Percentiles rank a stretch among this genome's conserved stretches.
Evolutionary conservation across 176 grass and related monocot species (phyloP).

Genomic region (Oryza glumipatula): DNA sequence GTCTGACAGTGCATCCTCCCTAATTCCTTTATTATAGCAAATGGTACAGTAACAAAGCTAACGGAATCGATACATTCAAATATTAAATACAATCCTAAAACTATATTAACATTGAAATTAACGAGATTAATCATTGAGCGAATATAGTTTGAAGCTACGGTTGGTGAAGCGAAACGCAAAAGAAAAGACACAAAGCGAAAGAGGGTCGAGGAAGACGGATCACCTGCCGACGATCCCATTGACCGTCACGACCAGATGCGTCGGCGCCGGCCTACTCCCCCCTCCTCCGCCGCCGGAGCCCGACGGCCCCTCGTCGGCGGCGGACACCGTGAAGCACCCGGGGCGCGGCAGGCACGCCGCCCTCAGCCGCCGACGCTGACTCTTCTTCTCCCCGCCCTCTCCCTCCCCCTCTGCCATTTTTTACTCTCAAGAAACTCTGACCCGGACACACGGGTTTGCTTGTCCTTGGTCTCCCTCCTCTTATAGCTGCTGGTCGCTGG

Average conservation of each 20-base stretch:
- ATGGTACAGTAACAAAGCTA: neutral
- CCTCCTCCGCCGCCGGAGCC: constrained; percentile 5
- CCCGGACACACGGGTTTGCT: neutral
- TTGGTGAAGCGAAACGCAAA: neutral
- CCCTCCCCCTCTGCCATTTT: constrained; percentile 34
- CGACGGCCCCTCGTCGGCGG: constrained; percentile 22
- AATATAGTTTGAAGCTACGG: neutral
- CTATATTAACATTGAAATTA: neutral
- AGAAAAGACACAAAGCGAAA: neutral
- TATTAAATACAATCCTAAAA: constrained; percentile 9
- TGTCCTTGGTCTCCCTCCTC: neutral
- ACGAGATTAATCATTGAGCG: neutral
- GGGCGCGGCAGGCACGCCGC: constrained; percentile 56
- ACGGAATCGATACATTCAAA: neutral
- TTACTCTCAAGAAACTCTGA: neutral
- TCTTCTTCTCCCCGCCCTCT: constrained; percentile 20
- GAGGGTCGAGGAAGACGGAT: neutral
- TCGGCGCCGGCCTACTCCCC: constrained; percentile 28
- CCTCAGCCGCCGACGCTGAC: neutral
- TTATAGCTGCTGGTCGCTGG: neutral
- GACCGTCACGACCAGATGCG: constrained; percentile 86
- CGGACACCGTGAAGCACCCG: constrained; percentile 65
- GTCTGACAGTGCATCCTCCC: neutral
- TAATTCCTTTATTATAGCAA: neutral
- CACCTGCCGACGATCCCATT: constrained; percentile 94